Conservation (phyloP, 2,329 filamentous ascomycete species). For the Intubia oerlemansii region DNA sequence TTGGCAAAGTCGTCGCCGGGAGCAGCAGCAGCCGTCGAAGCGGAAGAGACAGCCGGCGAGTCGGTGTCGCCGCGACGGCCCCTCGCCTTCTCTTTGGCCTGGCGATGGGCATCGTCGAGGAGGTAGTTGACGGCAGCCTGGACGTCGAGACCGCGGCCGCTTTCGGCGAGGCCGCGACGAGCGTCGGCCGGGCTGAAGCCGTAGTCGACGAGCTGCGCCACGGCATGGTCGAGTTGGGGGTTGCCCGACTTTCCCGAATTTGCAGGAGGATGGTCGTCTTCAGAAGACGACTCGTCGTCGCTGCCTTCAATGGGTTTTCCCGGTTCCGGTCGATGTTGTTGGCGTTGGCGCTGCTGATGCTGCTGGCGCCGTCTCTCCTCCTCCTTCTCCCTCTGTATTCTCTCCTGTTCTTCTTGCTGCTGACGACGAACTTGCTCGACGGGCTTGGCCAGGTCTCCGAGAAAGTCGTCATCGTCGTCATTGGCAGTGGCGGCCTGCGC, state of each 20-base stretch:
- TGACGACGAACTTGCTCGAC: slow-evolving; percentile 39
- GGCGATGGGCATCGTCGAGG: slow-evolving; percentile 65
- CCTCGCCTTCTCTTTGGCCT: slow-evolving; percentile 51
- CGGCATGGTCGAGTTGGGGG: slow-evolving; percentile 54
- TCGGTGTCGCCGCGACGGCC: slow-evolving; percentile 22
- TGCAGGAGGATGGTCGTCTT: too few relatives aligned
- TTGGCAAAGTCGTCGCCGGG: slow-evolving; percentile 56
- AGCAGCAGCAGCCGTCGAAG: slow-evolving; percentile 6
- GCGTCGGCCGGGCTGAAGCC: slow-evolving; percentile 77
- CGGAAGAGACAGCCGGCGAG: slow-evolving; percentile 28
- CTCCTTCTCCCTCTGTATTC: too few relatives aligned
- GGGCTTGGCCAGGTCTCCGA: slow-evolving; percentile 42
- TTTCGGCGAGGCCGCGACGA: slow-evolving; percentile 58
- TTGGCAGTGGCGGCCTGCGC: slow-evolving; percentile 9
- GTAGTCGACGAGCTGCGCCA: slow-evolving; percentile 85
- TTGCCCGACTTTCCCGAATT: slow-evolving; percentile 16
- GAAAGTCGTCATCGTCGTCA: slow-evolving; percentile 40
- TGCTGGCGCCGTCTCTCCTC: slow-evolving; percentile 12
- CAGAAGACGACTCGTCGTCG: slow-evolving; percentile 24
- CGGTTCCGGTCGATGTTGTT: slow-evolving; percentile 22
- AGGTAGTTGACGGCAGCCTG: slow-evolving; percentile 79
- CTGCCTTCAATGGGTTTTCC: slow-evolving; percentile 33
- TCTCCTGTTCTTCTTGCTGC: slow-evolving; percentile 15
- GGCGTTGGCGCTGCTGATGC: slow-evolving; percentile 11
- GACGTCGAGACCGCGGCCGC: slow-evolving; percentile 57